These are phyloP conservation scores for Buxus sempervirens DNA, from an alignment of 164 flowering plant genomes.

Conservation along the genomic window DNA sequence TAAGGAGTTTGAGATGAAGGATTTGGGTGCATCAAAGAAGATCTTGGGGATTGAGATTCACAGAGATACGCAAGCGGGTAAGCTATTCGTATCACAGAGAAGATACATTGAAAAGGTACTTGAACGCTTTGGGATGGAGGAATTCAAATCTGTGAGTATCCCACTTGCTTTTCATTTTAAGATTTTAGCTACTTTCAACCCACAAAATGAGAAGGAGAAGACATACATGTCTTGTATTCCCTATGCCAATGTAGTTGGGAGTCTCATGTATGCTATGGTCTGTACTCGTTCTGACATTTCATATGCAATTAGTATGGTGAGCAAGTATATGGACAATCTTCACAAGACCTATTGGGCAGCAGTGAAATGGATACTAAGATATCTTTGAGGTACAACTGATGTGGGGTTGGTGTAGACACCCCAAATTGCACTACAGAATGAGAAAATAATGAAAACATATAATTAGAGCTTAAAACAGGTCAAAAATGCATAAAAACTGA, in stretches of 20 bases:
- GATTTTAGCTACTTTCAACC: not conserved
- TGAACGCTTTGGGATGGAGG: not conserved
- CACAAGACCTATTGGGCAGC: not conserved
- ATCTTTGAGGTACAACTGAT: too few relatives aligned
- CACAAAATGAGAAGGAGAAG: not conserved
- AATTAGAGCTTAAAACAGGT: too few relatives aligned
- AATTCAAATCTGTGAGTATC: not conserved
- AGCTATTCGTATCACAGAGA: not conserved
- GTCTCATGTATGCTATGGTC: constrained; percentile 1
- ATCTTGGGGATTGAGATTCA: not conserved
- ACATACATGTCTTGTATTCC: not conserved
- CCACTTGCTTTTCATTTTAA: not conserved
- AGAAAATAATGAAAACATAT: too few relatives aligned
- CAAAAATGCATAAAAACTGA: too few relatives aligned
- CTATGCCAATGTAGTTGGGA: not conserved
- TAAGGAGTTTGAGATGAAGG: not conserved
- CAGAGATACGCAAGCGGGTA: not conserved
- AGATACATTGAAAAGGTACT: not conserved
- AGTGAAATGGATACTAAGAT: constrained; percentile 3
- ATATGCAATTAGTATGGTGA: not conserved
- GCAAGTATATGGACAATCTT: not conserved
- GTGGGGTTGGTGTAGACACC: too few relatives aligned
- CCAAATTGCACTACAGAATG: too few relatives aligned
- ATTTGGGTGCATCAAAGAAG: not conserved
- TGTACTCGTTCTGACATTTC: not conserved